Conservation (phyloP, 1,139 yeast species). For the Zygosaccharomyces sapae region DNA sequence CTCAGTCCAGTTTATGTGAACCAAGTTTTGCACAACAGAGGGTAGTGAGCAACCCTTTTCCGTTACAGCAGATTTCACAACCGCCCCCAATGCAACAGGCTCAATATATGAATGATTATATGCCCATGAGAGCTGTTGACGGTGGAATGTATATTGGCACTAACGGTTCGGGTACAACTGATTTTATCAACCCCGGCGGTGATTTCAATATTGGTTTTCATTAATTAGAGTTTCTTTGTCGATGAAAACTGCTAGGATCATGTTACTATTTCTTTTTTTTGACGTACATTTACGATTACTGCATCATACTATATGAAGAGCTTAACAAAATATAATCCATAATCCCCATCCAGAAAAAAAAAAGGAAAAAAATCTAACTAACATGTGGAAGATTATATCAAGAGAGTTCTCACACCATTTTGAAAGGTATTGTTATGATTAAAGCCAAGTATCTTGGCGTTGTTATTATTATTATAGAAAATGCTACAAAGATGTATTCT, state of each 20-base stretch:
- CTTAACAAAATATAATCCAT: too few species aligned
- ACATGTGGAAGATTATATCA: not conserved
- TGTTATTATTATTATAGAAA: constrained; percentile 7
- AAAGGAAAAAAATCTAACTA: constrained; percentile 1
- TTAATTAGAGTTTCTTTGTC: constrained; percentile 5
- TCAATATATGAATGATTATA: constrained; percentile 10
- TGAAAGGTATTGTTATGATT: constrained; percentile 2
- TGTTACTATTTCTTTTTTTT: not conserved
- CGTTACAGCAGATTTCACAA: constrained; percentile 12
- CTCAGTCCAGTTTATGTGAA: constrained; percentile 14
- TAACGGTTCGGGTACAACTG: constrained; percentile 7
- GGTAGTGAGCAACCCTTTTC: constrained; percentile 24
- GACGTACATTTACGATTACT: constrained; percentile 7
- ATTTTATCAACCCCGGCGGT: constrained; percentile 6
- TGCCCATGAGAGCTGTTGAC: constrained; percentile 11
- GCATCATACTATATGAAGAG: constrained; percentile 6
- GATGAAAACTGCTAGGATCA: constrained; percentile 1
- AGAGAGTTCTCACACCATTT: not conserved
- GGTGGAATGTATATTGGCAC: constrained; percentile 12
- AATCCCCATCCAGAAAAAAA: not conserved
- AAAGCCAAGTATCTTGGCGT: constrained; percentile 4
- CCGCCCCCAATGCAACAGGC: constrained; percentile 11
- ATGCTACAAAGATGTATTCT: not conserved
- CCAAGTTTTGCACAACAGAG: constrained; percentile 20
- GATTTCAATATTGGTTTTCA: constrained; percentile 14